Conservation (phyloP, 495 filamentous ascomycete species). For the Podospora tetraspora region DNA sequence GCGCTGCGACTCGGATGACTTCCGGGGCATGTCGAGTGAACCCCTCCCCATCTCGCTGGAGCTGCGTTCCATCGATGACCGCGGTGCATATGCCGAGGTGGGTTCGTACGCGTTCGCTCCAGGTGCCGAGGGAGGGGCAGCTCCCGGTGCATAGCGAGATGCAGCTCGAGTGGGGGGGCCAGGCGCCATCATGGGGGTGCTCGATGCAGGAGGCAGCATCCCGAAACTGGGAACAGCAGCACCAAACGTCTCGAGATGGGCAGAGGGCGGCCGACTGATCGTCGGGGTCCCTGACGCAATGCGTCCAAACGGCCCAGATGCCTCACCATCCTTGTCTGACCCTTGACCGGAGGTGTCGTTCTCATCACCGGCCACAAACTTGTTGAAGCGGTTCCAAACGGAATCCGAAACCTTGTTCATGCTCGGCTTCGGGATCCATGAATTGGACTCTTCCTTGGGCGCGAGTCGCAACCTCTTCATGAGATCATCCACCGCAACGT, state of each 20-base stretch:
- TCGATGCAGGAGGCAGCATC: slow-evolving; percentile 27
- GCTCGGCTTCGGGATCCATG: slow-evolving; percentile 87
- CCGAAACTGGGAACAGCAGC: slow-evolving; percentile 30
- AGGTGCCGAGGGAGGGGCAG: slow-evolving; percentile 27
- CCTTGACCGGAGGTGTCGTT: slow-evolving; percentile 54
- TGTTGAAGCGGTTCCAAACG: slow-evolving; percentile 86
- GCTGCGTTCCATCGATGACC: slow-evolving; percentile 42
- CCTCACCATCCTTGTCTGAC: slow-evolving; percentile 53
- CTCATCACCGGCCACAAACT: slow-evolving; percentile 91
- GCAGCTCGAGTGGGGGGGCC: slow-evolving; percentile 39
- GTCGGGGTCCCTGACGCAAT: slow-evolving; percentile 72
- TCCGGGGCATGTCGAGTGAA: slow-evolving; percentile 42
- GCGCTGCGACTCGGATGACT: slow-evolving; percentile 40
- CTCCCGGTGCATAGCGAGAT: slow-evolving; percentile 60
- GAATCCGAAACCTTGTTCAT: slow-evolving; percentile 89
- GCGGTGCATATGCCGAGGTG: slow-evolving; percentile 37
- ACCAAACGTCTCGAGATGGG: slow-evolving; percentile 67
- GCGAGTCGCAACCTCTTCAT: slow-evolving; percentile 76
- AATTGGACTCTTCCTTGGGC: slow-evolving; percentile 60
- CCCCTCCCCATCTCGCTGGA: slow-evolving; percentile 39
- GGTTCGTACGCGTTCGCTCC: slow-evolving; percentile 32
- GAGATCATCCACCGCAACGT: slow-evolving; percentile 74
- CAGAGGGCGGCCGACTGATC: slow-evolving; percentile 74
- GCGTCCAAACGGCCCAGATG: slow-evolving; percentile 73
- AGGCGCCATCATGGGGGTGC: slow-evolving; percentile 24